These are phyloP conservation scores for Alternaria longipes DNA, from an alignment of 2,329 filamentous ascomycete genomes.

Conservation along the genomic window DNA sequence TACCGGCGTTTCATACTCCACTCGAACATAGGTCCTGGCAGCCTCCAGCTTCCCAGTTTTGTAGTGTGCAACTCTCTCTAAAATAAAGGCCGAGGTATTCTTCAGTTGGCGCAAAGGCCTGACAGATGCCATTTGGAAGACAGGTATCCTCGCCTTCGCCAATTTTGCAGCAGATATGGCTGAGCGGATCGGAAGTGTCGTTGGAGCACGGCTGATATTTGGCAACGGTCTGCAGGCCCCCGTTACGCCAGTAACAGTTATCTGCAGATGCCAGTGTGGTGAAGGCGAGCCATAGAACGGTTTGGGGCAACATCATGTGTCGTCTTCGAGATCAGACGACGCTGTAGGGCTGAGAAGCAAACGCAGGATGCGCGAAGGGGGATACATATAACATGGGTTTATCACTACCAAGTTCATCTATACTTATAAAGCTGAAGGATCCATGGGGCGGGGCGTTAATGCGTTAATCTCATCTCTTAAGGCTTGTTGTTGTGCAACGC, in stretches of 20 bases:
- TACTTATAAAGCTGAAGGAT: not conserved
- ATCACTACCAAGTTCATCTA: not conserved
- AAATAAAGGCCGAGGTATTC: not conserved
- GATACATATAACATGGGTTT: not conserved
- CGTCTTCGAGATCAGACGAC: not conserved
- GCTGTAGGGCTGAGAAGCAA: not conserved
- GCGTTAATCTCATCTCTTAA: not conserved
- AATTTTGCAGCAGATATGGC: not conserved
- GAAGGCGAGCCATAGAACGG: not conserved
- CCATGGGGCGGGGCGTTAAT: not conserved
- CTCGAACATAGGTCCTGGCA: not conserved
- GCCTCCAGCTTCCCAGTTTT: not conserved
- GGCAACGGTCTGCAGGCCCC: not conserved
- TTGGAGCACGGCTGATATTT: not conserved
- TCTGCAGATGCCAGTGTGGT: not conserved
- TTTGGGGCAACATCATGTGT: not conserved
- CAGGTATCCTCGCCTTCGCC: not conserved
- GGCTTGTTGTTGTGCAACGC: not conserved
- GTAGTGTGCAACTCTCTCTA: not conserved
- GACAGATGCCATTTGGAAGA: not conserved
- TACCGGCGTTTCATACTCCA: not conserved
- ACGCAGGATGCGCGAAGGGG: no score
- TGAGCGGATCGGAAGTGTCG: slow-evolving; percentile 1
- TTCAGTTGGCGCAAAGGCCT: not conserved
- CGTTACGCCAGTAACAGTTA: not conserved